Evolutionary conservation across 495 filamentous ascomycete species (phyloP).

Genomic region (Lasiosphaeriaceae sp.): DNA sequence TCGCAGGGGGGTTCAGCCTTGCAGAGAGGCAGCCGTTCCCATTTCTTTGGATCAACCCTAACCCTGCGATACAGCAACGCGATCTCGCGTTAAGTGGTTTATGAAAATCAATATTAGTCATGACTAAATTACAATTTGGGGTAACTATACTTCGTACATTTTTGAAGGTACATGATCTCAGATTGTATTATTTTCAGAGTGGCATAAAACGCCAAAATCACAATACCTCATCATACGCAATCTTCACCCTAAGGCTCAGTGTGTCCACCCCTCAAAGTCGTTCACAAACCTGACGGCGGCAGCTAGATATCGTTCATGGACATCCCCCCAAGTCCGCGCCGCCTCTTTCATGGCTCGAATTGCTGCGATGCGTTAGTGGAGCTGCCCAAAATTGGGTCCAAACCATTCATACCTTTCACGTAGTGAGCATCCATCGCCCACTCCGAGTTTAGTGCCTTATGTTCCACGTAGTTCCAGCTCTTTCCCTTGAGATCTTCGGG

Average conservation of each 20-base stretch:
- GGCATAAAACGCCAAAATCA: no score
- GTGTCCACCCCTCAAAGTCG: constrained; percentile 71
- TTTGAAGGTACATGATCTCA: no score
- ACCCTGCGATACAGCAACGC: not conserved
- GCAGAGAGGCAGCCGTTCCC: not conserved
- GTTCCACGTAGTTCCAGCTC: constrained; percentile 71
- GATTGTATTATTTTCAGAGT: no score
- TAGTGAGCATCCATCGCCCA: constrained; percentile 72
- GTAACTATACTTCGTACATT: no score
- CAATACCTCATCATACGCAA: not conserved
- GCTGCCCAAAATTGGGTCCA: not conserved
- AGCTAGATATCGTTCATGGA: constrained; percentile 68
- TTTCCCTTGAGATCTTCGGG: constrained; percentile 57
- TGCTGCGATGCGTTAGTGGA: constrained; percentile 36
- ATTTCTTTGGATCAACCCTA: not conserved
- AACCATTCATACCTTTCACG: constrained; percentile 57
- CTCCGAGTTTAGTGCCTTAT: constrained; percentile 61
- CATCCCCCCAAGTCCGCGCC: constrained; percentile 79
- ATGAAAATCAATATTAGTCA: not conserved
- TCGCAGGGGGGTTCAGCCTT: constrained; percentile 7
- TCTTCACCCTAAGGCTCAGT: not conserved
- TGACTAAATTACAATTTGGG: not conserved
- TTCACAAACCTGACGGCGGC: constrained; percentile 75
- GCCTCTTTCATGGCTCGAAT: constrained; percentile 70
- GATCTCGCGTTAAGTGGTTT: not conserved